phyloP scores from a whole-genome alignment of 176 grass and related monocot species.

The Rhynchospora tenuis region DNA sequence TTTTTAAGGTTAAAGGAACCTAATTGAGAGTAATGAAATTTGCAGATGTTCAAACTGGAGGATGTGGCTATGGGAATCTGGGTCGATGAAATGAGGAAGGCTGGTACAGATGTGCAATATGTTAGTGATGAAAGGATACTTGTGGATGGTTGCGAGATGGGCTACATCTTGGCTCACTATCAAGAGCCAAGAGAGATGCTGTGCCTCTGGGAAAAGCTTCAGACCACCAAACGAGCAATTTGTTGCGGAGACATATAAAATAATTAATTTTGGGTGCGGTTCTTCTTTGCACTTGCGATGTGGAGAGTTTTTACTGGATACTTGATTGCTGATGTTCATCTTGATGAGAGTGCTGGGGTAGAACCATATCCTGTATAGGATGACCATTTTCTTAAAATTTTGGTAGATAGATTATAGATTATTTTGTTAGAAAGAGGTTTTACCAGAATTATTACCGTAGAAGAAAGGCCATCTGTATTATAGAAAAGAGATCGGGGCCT shows the following conservation, averaged over 20 bases:
- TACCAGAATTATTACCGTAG: neutral
- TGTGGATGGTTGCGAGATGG: slow-evolving; percentile 64
- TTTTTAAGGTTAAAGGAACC: slow-evolving; percentile 6
- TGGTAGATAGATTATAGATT: slow-evolving; percentile 20
- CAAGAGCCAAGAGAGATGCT: slow-evolving; percentile 91
- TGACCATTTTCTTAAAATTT: slow-evolving; percentile 14
- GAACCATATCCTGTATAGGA: neutral
- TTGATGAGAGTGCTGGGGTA: neutral
- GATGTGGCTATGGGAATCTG: slow-evolving; percentile 99
- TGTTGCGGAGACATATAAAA: slow-evolving; percentile 58
- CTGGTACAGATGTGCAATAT: slow-evolving; percentile 66
- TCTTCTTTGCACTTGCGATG: neutral
- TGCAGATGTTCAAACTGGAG: slow-evolving; percentile 99
- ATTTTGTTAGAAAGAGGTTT: neutral
- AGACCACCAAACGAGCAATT: slow-evolving; percentile 53
- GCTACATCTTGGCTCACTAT: slow-evolving; percentile 93
- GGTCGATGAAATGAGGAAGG: slow-evolving; percentile 81
- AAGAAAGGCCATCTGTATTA: slow-evolving; percentile 15
- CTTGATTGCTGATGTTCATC: neutral
- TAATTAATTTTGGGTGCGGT: neutral
- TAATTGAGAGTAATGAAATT: neutral
- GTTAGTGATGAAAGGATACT: slow-evolving; percentile 73
- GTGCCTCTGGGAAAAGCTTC: slow-evolving; percentile 90
- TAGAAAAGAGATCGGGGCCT: slow-evolving; percentile 14
- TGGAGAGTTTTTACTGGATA: neutral